Evolutionary conservation across 2,329 filamentous ascomycete genomes (phyloP).

Genomic region (Macrophomina tecta): DNA sequence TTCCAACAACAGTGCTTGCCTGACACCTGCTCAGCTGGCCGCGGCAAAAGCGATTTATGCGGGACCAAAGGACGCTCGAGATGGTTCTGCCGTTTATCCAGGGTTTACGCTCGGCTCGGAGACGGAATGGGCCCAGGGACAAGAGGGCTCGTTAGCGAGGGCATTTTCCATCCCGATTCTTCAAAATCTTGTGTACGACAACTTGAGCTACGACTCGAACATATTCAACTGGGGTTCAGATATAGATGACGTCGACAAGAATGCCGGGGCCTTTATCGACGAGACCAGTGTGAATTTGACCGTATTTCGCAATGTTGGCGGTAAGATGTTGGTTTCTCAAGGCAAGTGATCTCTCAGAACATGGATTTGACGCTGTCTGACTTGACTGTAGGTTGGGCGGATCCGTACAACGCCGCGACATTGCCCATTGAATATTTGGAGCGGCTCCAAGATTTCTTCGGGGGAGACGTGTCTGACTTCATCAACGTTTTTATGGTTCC

Average conservation of each 20-base stretch:
- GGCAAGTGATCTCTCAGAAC: slow-evolving; percentile 29
- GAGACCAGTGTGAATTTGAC: slow-evolving; percentile 42
- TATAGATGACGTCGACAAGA: slow-evolving; percentile 41
- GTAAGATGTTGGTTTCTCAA: slow-evolving; percentile 49
- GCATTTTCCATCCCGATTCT: slow-evolving; percentile 48
- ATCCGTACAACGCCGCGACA: slow-evolving; percentile 27
- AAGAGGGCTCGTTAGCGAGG: slow-evolving; percentile 44
- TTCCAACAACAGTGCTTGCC: slow-evolving; percentile 34
- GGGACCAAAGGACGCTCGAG: slow-evolving; percentile 34
- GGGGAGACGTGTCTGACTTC: slow-evolving; percentile 18
- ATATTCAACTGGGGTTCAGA: slow-evolving; percentile 48
- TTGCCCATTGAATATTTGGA: slow-evolving; percentile 15
- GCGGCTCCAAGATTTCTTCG: slow-evolving; percentile 6
- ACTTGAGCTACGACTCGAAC: slow-evolving; percentile 43
- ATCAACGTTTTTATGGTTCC: slow-evolving; percentile 28
- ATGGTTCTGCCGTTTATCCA: slow-evolving; percentile 44
- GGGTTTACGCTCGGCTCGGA: slow-evolving; percentile 51
- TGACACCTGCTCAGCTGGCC: slow-evolving; percentile 40
- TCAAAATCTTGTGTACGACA: slow-evolving; percentile 51
- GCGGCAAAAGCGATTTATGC: slow-evolving; percentile 43
- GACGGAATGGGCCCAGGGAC: slow-evolving; percentile 42
- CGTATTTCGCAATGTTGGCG: slow-evolving; percentile 38
- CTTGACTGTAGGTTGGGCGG: slow-evolving; percentile 23
- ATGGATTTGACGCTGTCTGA: not conserved
- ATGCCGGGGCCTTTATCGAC: slow-evolving; percentile 47